Base-by-base conservation (phyloP, 2,329 filamentous ascomycete genomes). In the Nothophoma quercina region DNA sequence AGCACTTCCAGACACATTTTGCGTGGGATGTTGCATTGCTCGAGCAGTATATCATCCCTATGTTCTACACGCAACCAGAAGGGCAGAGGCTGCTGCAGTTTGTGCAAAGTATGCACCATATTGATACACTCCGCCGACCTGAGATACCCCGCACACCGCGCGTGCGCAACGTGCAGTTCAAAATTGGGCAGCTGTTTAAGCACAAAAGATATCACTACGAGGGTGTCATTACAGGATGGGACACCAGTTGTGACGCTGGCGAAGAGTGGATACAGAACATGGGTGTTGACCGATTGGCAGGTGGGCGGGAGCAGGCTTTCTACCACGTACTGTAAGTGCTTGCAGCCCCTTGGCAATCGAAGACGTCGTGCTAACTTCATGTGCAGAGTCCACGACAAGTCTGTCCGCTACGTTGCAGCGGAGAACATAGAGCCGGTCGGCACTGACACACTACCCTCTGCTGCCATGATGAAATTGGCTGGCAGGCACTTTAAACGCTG, bases 401-500 rank as follows among this genome's bases (percentile, higher is more conserved):
- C 82, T 43, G 82, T 88, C 44, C 83, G 89, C 34, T 90, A 93
- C 66, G 87, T 93, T 3, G 88, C 91, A 0, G 87, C 96, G 68
- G 88, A 93, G 64, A 96, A 93, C 63, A 88, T 97, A 49, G 77
- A 86, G 43, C 71, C 77, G 30, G 66, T 64, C 13, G 10, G 51
- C 29, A 12, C 62, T 8, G 51, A 62, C 16, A 45, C 43, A 0
- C 61, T 79, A 26, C 75, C 88, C 2, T 80, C 83, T 0, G 75
- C 82, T n/a, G 75, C 83, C 19, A 79, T 96, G 56, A 82, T 91
- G 67, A 79, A 80, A 36, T 75, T 90, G 60, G 91, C 92, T 3
- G 95, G 95, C 0, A 88, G 88, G 64, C 91, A 90, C 73, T 98
- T 99, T 74, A 96, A 91, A 74, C 82, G 91, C 33, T 98, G 92